Evolutionary conservation across 2,329 filamentous ascomycete species (phyloP).

Genomic region (Colletotrichum cordylinicola): DNA sequence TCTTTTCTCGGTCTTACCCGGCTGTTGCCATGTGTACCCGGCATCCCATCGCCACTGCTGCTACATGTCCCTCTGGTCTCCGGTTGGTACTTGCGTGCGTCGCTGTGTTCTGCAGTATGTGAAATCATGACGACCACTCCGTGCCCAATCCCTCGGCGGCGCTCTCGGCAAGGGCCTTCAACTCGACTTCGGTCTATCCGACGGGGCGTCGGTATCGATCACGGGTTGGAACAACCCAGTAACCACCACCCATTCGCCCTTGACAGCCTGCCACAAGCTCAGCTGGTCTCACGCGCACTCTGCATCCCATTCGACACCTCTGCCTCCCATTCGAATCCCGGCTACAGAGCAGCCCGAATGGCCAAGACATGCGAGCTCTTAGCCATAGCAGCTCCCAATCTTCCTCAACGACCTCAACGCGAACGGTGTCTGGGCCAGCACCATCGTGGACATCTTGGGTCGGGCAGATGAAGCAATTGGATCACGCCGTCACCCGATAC

Average conservation of each 20-base stretch:
- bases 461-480: not conserved
- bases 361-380: not conserved
- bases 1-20: not conserved
- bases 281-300: not conserved
- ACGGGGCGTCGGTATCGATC: not conserved
- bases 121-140: not conserved
- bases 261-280: not conserved
- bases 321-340: not conserved
- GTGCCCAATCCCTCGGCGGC: not conserved
- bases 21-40: not conserved
- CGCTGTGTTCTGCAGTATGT: not conserved
- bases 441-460: not conserved
- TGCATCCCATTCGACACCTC: not conserved
- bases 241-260: not conserved
- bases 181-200: not conserved
- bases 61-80: not conserved
- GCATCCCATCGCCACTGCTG: not conserved
- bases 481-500: not conserved
- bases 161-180: not conserved
- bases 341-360: not conserved
- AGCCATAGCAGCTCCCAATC: not conserved
- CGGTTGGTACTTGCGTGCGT: not conserved
- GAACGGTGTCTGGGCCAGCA: not conserved
- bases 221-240: not conserved
- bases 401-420: not conserved